Percentiles rank a stretch among this genome's conserved stretches.
Conservation (phyloP, 78 protist species). For the Polysphondylium violaceum region DNA sequence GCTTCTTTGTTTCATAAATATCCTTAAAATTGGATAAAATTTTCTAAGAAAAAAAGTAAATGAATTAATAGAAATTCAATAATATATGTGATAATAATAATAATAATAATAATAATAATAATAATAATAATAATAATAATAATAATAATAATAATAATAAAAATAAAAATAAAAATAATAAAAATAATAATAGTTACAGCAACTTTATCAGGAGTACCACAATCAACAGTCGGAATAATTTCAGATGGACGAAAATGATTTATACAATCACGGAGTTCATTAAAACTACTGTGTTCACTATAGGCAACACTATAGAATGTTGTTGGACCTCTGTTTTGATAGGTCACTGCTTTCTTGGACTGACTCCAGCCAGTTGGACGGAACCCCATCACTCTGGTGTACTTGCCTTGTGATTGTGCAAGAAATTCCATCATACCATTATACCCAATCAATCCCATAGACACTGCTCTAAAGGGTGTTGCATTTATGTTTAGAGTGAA, state of each 20-base stretch:
- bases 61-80: background rate
- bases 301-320: conserved; percentile 83
- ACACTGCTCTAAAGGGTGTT: conserved; percentile 48
- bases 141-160: background rate
- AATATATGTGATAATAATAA: background rate
- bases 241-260: conserved; percentile 38
- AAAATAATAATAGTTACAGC: background rate
- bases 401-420: background rate
- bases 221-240: conserved; percentile 82
- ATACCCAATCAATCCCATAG: conserved; percentile 28
- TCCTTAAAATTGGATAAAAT: conserved; percentile 26
- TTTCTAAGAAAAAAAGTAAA: background rate
- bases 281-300: conserved; percentile 85
- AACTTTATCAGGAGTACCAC: conserved; percentile 51
- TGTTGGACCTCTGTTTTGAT: background rate
- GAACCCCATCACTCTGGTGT: conserved; percentile 60
- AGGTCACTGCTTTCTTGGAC: conserved; percentile 38
- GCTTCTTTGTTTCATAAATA: conserved; percentile 56
- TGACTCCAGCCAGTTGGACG: conserved; percentile 88
- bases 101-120: background rate
- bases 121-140: too few species aligned
- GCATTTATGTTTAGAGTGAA: conserved; percentile 39
- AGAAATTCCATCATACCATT: conserved; percentile 15
- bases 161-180: background rate
- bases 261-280: conserved; percentile 82